Percentiles rank a stretch among this genome's conserved stretches.
These are phyloP conservation scores for Pinus taeda DNA, from an alignment of 75 land plant genomes.

Conservation along the genomic window DNA sequence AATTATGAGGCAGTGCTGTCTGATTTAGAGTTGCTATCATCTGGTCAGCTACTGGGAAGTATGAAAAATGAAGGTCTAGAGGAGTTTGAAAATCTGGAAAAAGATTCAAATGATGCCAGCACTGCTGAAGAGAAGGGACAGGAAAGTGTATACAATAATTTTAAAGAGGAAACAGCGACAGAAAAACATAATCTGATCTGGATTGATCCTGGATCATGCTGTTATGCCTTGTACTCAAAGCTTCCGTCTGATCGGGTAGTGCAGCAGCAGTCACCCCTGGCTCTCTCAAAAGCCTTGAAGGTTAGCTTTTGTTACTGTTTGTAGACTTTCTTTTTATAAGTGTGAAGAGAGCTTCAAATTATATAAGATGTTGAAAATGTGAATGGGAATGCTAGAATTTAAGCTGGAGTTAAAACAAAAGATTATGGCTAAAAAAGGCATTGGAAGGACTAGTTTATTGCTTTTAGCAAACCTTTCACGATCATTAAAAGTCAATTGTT, in stretches of 20 bases:
- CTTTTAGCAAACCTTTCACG: not conserved
- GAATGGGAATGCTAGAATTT: not conserved
- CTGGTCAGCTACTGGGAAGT: slow-evolving; percentile 29
- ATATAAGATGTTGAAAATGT: not conserved
- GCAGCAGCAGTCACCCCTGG: slow-evolving; percentile 85
- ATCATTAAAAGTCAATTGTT: not conserved
- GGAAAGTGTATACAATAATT: no score
- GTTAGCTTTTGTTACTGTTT: slow-evolving; percentile 21
- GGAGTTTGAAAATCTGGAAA: no score
- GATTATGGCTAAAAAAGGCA: not conserved
- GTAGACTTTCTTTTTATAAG: not conserved
- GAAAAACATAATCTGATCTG: slow-evolving; percentile 43
- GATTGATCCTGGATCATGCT: slow-evolving; percentile 85
- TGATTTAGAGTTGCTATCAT: slow-evolving; percentile 65
- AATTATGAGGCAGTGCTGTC: slow-evolving; percentile 57
- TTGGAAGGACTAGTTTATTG: not conserved
- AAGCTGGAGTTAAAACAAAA: not conserved
- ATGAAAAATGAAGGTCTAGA: slow-evolving; percentile 1
- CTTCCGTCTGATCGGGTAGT: slow-evolving; percentile 60
- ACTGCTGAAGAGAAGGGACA: not conserved
- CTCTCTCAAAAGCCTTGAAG: slow-evolving; percentile 92
- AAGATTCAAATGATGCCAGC: not conserved
- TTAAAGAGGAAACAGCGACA: no score
- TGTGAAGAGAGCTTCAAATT: not conserved
- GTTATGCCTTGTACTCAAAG: slow-evolving; percentile 68